Conservation (phyloP, 2,329 filamentous ascomycete genomes). For the Cladobotryum mycophilum region DNA sequence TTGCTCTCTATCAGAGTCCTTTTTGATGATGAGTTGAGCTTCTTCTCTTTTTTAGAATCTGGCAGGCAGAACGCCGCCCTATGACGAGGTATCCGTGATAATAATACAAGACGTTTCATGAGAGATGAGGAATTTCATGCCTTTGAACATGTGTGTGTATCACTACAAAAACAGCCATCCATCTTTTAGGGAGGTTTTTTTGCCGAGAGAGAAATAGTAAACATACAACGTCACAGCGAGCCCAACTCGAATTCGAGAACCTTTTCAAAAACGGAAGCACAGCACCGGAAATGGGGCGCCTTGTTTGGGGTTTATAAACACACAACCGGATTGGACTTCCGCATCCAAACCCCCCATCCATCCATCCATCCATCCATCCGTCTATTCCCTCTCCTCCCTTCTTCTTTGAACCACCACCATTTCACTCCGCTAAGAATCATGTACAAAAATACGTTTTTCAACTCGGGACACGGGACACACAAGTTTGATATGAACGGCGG, state of each 20-base stretch:
- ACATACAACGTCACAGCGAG: not conserved
- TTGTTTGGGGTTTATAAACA: conserved; percentile 25
- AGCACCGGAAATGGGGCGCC: conserved; percentile 16
- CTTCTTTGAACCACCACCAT: conserved; percentile 17
- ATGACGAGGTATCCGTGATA: not conserved
- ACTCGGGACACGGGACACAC: not conserved
- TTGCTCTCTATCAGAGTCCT: too few species aligned
- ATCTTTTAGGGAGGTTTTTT: too few species aligned
- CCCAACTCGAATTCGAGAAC: not conserved
- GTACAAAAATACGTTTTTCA: conserved; percentile 26
- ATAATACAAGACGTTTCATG: not conserved
- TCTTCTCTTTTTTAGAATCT: not conserved
- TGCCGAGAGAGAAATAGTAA: not conserved
- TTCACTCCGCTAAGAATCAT: conserved; percentile 26
- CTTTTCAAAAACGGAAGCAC: conserved; percentile 11
- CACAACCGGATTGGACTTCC: conserved; percentile 24
- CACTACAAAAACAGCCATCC: too few species aligned
- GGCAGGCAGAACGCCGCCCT: not conserved
- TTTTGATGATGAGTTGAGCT: not conserved
- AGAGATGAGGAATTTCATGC: too few species aligned
- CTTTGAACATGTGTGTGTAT: too few species aligned
- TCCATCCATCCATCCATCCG: not conserved
- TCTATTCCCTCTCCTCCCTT: not conserved
- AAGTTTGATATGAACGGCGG: too few species aligned
- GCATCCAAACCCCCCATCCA: conserved; percentile 22